Percentiles rank a stretch among this genome's conserved stretches.
Evolutionary conservation across 805 yeast species (phyloP).

Genomic region (Candida quercuum): DNA sequence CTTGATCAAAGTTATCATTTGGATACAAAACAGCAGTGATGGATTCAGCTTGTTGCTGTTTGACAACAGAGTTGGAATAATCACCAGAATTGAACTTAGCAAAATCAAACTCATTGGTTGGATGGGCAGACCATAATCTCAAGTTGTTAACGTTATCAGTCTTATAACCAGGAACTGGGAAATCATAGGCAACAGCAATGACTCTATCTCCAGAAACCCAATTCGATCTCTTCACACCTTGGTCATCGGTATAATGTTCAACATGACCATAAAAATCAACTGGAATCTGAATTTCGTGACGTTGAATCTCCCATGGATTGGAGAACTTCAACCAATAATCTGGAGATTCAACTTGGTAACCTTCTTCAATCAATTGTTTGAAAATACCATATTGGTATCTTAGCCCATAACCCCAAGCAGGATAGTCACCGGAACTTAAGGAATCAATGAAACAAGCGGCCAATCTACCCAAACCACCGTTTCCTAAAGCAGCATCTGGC

Average conservation of each 20-base stretch:
- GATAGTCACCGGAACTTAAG: slow-evolving; percentile 75
- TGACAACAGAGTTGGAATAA: slow-evolving; percentile 74
- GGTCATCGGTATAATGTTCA: slow-evolving; percentile 37
- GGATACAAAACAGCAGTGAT: slow-evolving; percentile 92
- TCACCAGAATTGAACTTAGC: slow-evolving; percentile 89
- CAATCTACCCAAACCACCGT: slow-evolving; percentile 91
- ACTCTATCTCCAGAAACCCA: slow-evolving; percentile 92
- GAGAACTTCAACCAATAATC: slow-evolving; percentile 89
- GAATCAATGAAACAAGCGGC: slow-evolving; percentile 95
- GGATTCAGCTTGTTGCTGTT: slow-evolving; percentile 86
- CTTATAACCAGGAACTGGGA: slow-evolving; percentile 88
- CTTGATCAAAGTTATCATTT: slow-evolving; percentile 86
- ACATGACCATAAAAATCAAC: slow-evolving; percentile 82
- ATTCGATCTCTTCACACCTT: slow-evolving; percentile 52
- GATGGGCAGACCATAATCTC: slow-evolving; percentile 86
- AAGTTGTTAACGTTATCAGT: slow-evolving; percentile 81
- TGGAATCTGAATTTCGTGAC: slow-evolving; percentile 83
- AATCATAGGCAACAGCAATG: slow-evolving; percentile 84
- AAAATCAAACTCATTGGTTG: slow-evolving; percentile 88
- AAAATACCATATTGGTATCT: slow-evolving; percentile 93
- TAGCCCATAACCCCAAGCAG: slow-evolving; percentile 96
- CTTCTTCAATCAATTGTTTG: slow-evolving; percentile 83
- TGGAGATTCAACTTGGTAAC: slow-evolving; percentile 91
- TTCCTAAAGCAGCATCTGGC: slow-evolving; percentile 93
- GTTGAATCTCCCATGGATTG: slow-evolving; percentile 91